Base-by-base conservation (phyloP, 371 early-diverging fungal species). In the Catenaria anguillulae region DNA sequence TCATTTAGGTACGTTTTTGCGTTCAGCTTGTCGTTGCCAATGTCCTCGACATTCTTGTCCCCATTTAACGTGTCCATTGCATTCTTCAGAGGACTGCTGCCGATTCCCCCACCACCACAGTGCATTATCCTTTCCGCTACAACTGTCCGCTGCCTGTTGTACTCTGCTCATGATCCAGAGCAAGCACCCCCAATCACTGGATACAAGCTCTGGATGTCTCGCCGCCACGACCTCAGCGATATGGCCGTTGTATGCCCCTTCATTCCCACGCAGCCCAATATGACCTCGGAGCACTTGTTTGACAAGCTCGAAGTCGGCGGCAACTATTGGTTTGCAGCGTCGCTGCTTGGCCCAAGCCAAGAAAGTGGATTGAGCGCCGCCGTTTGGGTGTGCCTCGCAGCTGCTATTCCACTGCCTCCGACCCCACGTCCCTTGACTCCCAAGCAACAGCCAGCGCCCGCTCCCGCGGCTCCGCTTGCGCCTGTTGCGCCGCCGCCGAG, bases 361-460 rank as follows among this genome's bases (percentile, higher is more conserved):
- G 52, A 62, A 19, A 50, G 62, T 15, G 52, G 33, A 26, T 6
- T 55, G 35, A 50, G 52, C n/a, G 29, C 56, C 8, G 17, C 37
- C 42, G 35, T 50, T 1, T 34, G 52, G 56, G 62, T 62, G 29
- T 34, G 35, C 33, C 52, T 62, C n/a, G 52, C 62, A 58, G 58
- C 58, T 1, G 58, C 58, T 15, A 36, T 58, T 31, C 58, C 58
- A 19, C 31, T 58, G 2, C 58, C 58, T 1, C 12, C 12, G 15
- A 40, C 58, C 35, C 58, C 58, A 13, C 26, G 26, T 4, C 36
- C 58, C 24, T 0, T 36, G 13, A 50, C 58, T n/a, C 5, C 42
- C 13, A 31, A 26, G 35, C 56, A 56, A n/a, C n/a, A n/a, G n/a
- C n/a, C n/a, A 23, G 10, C 26, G 26, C 4, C 23, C 34, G 1